These are phyloP conservation scores for Amanita thiersii DNA, from an alignment of 768 basidiomycete genomes.

Conservation along the genomic window DNA sequence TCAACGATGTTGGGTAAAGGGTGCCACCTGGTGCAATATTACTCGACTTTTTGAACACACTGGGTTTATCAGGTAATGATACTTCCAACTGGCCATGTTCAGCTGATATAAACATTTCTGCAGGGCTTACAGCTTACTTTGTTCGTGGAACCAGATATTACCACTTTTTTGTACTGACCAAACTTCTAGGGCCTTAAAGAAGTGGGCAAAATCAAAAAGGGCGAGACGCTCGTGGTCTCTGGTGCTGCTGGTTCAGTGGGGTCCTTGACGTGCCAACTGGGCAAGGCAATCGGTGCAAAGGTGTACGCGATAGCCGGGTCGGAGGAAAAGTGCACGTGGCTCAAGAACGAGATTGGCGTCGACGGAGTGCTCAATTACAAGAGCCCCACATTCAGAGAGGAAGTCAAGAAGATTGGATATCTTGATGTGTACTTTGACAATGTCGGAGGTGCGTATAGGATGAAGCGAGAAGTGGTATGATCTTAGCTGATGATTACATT, in stretches of 20 bases:
- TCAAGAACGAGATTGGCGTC: constrained; percentile 78
- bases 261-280: constrained; percentile 76
- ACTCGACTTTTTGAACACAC: constrained; percentile 74
- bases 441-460: constrained; percentile 56
- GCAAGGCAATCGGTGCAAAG: constrained; percentile 67
- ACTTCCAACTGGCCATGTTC: no score
- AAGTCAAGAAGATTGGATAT: constrained; percentile 72
- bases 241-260: constrained; percentile 92
- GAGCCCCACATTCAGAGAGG: constrained; percentile 54
- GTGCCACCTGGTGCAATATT: constrained; percentile 49
- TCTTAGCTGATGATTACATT: constrained; percentile 12
- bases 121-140: constrained; percentile 87
- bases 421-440: constrained; percentile 86
- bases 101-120: neutral
- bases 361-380: constrained; percentile 88
- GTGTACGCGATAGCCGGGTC: constrained; percentile 88
- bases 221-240: constrained; percentile 79
- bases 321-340: constrained; percentile 76
- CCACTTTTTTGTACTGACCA: neutral
- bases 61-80: constrained; percentile 75
- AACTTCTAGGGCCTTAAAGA: constrained; percentile 66
- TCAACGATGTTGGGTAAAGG: constrained; percentile 21
- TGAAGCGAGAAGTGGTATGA: no score
- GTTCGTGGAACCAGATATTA: constrained; percentile 33
- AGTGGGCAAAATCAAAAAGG: constrained; percentile 70